Percentiles rank a stretch among this genome's conserved stretches.
phyloP scores from a whole-genome alignment of 768 basidiomycete species.

The Auriscalpium orientale region DNA sequence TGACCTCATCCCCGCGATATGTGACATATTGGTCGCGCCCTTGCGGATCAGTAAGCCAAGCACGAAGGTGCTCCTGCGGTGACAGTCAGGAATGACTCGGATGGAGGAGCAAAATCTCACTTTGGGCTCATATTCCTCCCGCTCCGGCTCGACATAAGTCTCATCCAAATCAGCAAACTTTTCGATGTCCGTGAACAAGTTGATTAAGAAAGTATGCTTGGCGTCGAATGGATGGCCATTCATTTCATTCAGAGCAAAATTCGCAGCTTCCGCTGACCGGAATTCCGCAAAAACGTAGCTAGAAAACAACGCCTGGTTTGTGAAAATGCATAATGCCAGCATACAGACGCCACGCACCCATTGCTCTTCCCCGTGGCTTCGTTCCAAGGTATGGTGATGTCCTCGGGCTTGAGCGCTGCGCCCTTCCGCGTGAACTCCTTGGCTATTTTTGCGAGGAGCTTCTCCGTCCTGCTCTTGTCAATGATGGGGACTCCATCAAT shows the following conservation, averaged over 20 bases:
- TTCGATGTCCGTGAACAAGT: conserved; percentile 87
- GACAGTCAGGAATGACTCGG: neutral
- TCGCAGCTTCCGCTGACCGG: conserved; percentile 61
- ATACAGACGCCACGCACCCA: conserved; percentile 49
- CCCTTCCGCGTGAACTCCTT: conserved; percentile 85
- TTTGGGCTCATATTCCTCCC: conserved; percentile 67
- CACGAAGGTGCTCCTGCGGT: conserved; percentile 83
- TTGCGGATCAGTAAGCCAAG: conserved; percentile 88
- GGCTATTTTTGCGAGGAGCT: conserved; percentile 68
- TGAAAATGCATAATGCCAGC: neutral
- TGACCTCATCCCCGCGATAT: conserved; percentile 86
- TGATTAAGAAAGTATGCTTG: conserved; percentile 77
- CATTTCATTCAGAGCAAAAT: conserved; percentile 56
- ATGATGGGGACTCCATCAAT: conserved; percentile 91
- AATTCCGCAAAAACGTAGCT: conserved; percentile 85
- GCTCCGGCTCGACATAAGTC: conserved; percentile 66
- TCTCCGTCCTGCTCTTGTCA: conserved; percentile 78
- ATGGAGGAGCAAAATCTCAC: conserved; percentile 33
- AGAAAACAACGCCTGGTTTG: neutral
- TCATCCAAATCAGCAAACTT: conserved; percentile 71
- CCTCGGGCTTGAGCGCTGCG: conserved; percentile 56
- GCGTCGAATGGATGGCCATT: conserved; percentile 82
- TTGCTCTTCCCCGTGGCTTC: conserved; percentile 77
- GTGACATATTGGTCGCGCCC: conserved; percentile 96
- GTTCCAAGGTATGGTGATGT: conserved; percentile 87